phyloP scores from a whole-genome alignment of 805 yeast genomes.

The Candida quercuum region DNA sequence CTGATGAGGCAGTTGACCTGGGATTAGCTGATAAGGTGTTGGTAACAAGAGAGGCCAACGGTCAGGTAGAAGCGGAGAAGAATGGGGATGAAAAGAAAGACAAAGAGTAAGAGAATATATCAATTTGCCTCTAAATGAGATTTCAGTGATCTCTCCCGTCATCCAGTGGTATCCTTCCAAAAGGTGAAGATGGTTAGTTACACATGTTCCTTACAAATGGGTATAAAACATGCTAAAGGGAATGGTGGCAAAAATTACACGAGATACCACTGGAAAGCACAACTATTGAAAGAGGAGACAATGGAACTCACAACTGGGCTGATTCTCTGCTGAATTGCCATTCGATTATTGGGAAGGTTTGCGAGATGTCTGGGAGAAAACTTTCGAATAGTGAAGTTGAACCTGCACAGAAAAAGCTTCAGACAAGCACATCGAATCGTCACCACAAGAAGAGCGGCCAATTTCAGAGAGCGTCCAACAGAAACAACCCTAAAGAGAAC shows the following conservation, averaged over 20 bases:
- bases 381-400: background rate
- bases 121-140: no score
- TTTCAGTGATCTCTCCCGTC: no score
- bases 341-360: no score
- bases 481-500: background rate
- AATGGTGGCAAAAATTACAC: background rate
- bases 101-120: conserved; percentile 1
- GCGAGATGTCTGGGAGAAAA: background rate
- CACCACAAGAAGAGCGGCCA: background rate
- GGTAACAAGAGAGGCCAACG: conserved; percentile 9
- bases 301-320: no score
- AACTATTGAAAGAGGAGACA: no score
- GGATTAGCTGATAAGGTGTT: conserved; percentile 29
- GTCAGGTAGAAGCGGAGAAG: conserved; percentile 1
- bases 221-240: background rate
- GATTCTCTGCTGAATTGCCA: no score
- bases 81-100: background rate
- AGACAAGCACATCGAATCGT: no score
- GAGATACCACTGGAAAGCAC: no score
- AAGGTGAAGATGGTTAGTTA: background rate
- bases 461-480: background rate
- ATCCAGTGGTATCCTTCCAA: no score
- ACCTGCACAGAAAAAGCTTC: background rate
- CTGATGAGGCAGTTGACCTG: conserved; percentile 26
- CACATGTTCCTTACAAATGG: background rate